Evolutionary conservation across 2,329 filamentous ascomycete genomes (phyloP).

Genomic region (Fusarium sp.): DNA sequence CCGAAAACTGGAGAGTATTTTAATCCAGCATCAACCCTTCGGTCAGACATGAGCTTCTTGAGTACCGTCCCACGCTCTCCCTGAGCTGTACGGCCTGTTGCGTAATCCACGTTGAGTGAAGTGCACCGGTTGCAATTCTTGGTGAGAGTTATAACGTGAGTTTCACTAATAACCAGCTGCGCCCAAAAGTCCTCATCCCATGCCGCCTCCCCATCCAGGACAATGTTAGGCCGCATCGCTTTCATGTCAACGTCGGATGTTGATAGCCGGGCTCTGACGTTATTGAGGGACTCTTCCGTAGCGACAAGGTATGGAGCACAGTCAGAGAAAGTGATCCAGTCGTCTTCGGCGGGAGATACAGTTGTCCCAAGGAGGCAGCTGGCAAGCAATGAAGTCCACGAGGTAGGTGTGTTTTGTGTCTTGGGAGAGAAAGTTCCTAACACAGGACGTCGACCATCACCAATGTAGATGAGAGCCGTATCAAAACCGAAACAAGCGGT

Average conservation of each 20-base stretch:
- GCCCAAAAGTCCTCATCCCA: conserved; percentile 82
- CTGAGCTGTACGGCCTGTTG: conserved; percentile 68
- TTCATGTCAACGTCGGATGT: conserved; percentile 68
- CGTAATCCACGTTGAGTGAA: conserved; percentile 78
- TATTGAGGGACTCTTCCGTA: conserved; percentile 75
- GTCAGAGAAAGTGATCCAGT: conserved; percentile 77
- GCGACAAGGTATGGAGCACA: conserved; percentile 80
- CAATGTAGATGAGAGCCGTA: conserved; percentile 73
- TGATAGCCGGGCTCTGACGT: conserved; percentile 70
- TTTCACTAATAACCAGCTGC: conserved; percentile 62
- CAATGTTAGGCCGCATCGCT: conserved; percentile 80
- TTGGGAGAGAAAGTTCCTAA: conserved; percentile 67
- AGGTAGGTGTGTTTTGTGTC: conserved; percentile 39
- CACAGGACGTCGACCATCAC: conserved; percentile 68
- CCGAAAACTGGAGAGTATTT: conserved; percentile 80
- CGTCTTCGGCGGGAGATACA: conserved; percentile 45
- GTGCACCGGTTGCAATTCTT: conserved; percentile 77
- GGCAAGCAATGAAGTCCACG: conserved; percentile 53
- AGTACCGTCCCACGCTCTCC: conserved; percentile 71
- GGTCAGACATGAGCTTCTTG: conserved; percentile 77
- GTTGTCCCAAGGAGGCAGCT: conserved; percentile 47
- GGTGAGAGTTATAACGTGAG: conserved; percentile 66
- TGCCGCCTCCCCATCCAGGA: conserved; percentile 69
- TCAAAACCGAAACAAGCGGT: conserved; percentile 72
- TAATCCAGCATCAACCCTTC: conserved; percentile 75